Base-by-base conservation (phyloP, 495 filamentous ascomycete species). In the Baudoinia panamericana region DNA sequence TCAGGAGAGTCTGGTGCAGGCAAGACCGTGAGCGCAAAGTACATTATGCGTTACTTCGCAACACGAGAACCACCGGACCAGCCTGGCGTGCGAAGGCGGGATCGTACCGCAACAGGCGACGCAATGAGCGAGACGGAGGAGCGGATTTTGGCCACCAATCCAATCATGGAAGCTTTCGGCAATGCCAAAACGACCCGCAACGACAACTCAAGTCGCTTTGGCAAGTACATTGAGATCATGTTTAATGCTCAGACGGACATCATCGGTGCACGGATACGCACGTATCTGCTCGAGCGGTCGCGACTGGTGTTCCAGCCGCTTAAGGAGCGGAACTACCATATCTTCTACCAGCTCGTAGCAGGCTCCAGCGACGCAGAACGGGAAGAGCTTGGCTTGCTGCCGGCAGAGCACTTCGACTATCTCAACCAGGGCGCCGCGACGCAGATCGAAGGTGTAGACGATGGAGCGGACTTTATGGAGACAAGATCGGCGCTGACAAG, bases 191-290 rank as follows among this genome's bases (percentile, higher is more conserved):
- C 90, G 3, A 96, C 92, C 1, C 72, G 90, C 49, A 99, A 99
- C 63, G 92, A 99, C 65, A 99, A 99, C 62, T 99, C 90, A 4
- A 95, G 88, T 15, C 76, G 90, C 44, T 99, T 99, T 60, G 90
- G 90, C 50, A 99, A 99, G 69, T 99, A 99, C 56, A 95, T 99
- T 49, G 90, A 99, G 62, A 99, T 99, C 50, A 84, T 99, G 83
- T 99, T 99, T 55, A 84, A 96, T 65, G 77, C 80, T 44, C 75
- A 76, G 50, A 93, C 85, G 39, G 90, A 93, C 55, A 99, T 99
- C 57, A 93, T 99, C 53, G 90, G 90, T 43, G 90, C 90, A 21
- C 88, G 87, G 65, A 96, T 99, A 51, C 68, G 90, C 49, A 95
- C 87, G 25, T 99, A 96, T 59, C 69, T 99, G 35, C 66, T 99